These are phyloP conservation scores for Pichia sp. DNA, from an alignment of 1,139 yeast genomes.

Conservation along the genomic window DNA sequence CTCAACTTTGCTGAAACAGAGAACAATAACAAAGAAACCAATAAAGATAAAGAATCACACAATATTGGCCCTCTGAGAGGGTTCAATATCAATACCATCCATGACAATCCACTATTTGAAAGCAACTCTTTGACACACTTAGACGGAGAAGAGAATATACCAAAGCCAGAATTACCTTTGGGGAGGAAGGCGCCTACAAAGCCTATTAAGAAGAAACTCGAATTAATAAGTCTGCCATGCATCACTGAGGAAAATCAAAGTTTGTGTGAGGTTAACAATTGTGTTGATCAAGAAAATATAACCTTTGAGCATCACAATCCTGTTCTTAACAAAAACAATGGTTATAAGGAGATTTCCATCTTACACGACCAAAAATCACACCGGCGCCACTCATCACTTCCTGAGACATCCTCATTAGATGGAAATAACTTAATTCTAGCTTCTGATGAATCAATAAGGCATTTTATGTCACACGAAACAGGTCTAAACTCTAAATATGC, in stretches of 20 bases:
- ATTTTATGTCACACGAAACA: constrained; percentile 30
- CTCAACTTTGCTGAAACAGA: constrained; percentile 18
- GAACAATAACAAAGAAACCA: neutral
- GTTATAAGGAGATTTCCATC: neutral
- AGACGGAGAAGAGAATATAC: neutral
- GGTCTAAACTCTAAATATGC: constrained; percentile 21
- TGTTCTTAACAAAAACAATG: neutral
- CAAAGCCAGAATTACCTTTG: neutral
- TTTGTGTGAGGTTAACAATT: no score
- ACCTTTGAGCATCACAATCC: neutral
- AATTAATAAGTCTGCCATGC: constrained; percentile 14
- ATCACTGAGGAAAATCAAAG: constrained; percentile 14
- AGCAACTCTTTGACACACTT: neutral
- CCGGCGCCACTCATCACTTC: constrained; percentile 24
- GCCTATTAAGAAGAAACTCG: constrained; percentile 5
- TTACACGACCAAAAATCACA: constrained; percentile 5
- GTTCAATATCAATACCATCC: constrained; percentile 19
- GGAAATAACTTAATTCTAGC: neutral
- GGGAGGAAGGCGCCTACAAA: neutral
- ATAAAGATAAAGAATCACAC: neutral
- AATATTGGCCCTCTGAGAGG: constrained; percentile 21
- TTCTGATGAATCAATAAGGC: constrained; percentile 21
- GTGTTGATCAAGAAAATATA: neutral
- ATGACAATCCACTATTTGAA: constrained; percentile 8
- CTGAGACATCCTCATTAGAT: constrained; percentile 19